Evolutionary conservation across 108 stramenopile genomes (phyloP), one percentile per base, ranked within the genome.

Genomic region (Schizochytrium sp.): DNA sequence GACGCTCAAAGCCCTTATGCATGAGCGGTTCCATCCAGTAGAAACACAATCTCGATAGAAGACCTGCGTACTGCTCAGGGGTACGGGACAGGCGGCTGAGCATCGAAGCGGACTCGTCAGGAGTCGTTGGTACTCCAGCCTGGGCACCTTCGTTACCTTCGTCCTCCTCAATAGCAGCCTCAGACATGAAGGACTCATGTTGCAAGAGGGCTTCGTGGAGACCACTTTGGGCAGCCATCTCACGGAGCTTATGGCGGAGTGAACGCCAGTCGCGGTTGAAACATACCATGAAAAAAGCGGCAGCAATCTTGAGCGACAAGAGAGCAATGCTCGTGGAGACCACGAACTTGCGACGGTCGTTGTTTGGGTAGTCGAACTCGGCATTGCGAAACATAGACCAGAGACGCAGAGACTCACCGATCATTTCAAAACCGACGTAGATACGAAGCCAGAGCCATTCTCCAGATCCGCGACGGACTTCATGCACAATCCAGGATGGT

Each of bases 1-100:
- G 64, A 49, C 50, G 46, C 46, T 46, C 69, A 61, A 50, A 87
- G 12, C 88, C 61, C 55, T 49, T 61, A 19, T 58, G 7, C 56
- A 88, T 40, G 56, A 90, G 41, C 3, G 49, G 47, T 5, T 89
- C 56, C 88, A 90, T 53, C 90, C 90, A 90, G 72, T 19, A 59
- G 57, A 90, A 90, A 53, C 4, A 40, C 28, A 72, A 12, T n/a
- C 87, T 87, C 13, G 88, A 72, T 56, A 88, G 87, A 3, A 88
- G 64, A 15, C 88, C 87, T 13, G 90, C 90, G 47, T 60, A 41
- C 53, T 88, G 57, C 88, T 90, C 90, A 3, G 90, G 90, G 2
- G 61, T 38, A n/a, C 87, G 87, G 59, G 19, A 50, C 55, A 17
- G 59, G 46, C n/a, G 15, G 59, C 46, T 42, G 15, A 5, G 46